Base-by-base conservation (phyloP, 2,329 filamentous ascomycete species). In the Fusarium albidum region DNA sequence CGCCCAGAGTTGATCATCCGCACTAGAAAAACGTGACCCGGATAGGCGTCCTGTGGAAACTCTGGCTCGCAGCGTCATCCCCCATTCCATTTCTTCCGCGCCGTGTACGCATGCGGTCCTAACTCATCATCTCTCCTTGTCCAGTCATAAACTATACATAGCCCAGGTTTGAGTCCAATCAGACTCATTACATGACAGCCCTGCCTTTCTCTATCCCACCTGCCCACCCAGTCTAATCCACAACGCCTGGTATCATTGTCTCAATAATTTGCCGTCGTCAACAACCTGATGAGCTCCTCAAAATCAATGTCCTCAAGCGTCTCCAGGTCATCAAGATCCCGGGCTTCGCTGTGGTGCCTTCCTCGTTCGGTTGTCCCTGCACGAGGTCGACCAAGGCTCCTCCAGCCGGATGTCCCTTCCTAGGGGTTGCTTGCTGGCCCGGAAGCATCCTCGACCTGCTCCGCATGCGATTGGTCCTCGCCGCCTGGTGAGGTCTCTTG, bases 261-360 rank as follows among this genome's bases (percentile, higher is more conserved):
- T 67, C 52, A 63, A 49, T 41, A 52, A 45, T 51, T 58, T 33
- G 45, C 49, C 54, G 49, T 56, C 44, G 60, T 62, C 55, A 69
- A 42, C 43, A 67, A 49, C 47, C 52, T 61, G 50, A 59, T 53
- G 50, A 70, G 42, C 17, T 69, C 67, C 35, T 66, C 64, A 44
- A 67, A 45, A 46, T 69, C 64, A 50, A 70, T 52, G 25, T 68
- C 52, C 52, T 69, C 67, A 48, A 72, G 67, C 25, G 55, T 61
- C 54, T 69, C 69, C 28, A 64, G 57, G 35, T 64, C 68, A n/a
- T 64, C 59, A 41, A 62, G 49, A 28, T 26, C 48, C 43, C 44
- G 32, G 15, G 32, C 40, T 33, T 55, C 54, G 27, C 33, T 43
- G 18, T 17, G 28, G 17, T 38, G 47, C 33, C 41, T 45, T 32